Percentiles rank a stretch among this genome's conserved stretches.
These are phyloP conservation scores for Aspergillus sp. DNA, from an alignment of 2,329 filamentous ascomycete species.

Conservation along the genomic window DNA sequence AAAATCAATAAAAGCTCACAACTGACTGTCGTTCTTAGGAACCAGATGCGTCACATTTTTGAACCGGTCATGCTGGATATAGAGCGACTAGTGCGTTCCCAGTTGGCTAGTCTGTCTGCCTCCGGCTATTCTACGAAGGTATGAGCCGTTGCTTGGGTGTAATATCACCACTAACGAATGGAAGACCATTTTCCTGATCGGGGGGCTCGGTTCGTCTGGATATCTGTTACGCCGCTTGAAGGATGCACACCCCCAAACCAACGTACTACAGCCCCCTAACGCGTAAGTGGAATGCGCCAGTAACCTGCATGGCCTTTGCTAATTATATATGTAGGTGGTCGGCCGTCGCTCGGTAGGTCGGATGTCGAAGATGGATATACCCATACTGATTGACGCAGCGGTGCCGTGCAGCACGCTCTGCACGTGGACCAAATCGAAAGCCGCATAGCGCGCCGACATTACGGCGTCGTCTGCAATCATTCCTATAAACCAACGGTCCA, in stretches of 20 bases:
- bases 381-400: constrained; percentile 5
- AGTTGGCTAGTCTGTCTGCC: constrained; percentile 7
- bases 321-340: constrained; percentile 14
- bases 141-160: neutral
- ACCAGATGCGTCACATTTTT: constrained; percentile 17
- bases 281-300: constrained; percentile 11
- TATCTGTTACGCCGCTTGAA: constrained; percentile 26
- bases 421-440: constrained; percentile 15
- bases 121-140: constrained; percentile 5
- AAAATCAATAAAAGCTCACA: neutral
- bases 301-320: neutral
- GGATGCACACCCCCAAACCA: constrained; percentile 12
- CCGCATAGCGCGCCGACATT: constrained; percentile 13
- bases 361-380: neutral
- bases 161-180: neutral
- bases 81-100: constrained; percentile 14
- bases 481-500: neutral
- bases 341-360: constrained; percentile 14
- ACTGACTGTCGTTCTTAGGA: constrained; percentile 7
- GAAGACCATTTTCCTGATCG: constrained; percentile 29
- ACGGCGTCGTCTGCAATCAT: neutral
- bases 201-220: constrained; percentile 29
- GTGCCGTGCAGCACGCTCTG: constrained; percentile 16
- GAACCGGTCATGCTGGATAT: constrained; percentile 19
- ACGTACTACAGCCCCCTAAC: constrained; percentile 25